Base-by-base conservation (phyloP, 805 yeast species). In the Yarrowia hollandica region DNA sequence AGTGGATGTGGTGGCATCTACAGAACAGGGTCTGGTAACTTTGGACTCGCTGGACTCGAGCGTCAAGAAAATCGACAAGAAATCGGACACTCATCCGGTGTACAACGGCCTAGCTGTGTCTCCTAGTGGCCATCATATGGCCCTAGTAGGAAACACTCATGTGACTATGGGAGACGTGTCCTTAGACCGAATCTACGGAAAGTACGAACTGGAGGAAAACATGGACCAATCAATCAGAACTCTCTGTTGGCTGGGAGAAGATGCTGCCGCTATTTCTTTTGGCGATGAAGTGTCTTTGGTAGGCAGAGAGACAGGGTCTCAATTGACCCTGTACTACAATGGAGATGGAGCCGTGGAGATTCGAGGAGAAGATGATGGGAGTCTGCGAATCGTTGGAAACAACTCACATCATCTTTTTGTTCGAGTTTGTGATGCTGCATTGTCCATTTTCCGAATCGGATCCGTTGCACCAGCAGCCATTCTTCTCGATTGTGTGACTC, bases 401-500 rank as follows among this genome's bases (percentile, higher is more conserved):
- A 77, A 76, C 8, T 77, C 79, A 39, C 74, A 87, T 14, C 85
- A 85, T 62, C 81, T 87, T 59, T 68, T 90, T 9, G 74, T 84
- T 7, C 78, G 84, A 62, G 96, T 94, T 0, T 77, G 82, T 0
- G 73, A 74, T 2, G 69, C 75, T 0, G 81, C 87, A 0, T 77
- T 79, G 3, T 82, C 83, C 34, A 78, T 88, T 6, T 90, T 90
- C 70, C 82, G 81, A 66, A 82, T 91, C 48, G 99, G 98, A 0
- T 89, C 97, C 0, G 79, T 88, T 0, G 79, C 88, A 30, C 87
- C 97, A 0, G 79, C 94, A 28, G 89, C 96, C 1, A 85, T 92
- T 21, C 73, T 94, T 30, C 72, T 89, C 8, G 97, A 91, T 71
- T 86, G 96, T 8, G 78, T 84, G 34, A 85, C 84, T 37, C 78